These are phyloP conservation scores for Poa annua DNA, from an alignment of 176 grass and related monocot species.

Conservation along the genomic window DNA sequence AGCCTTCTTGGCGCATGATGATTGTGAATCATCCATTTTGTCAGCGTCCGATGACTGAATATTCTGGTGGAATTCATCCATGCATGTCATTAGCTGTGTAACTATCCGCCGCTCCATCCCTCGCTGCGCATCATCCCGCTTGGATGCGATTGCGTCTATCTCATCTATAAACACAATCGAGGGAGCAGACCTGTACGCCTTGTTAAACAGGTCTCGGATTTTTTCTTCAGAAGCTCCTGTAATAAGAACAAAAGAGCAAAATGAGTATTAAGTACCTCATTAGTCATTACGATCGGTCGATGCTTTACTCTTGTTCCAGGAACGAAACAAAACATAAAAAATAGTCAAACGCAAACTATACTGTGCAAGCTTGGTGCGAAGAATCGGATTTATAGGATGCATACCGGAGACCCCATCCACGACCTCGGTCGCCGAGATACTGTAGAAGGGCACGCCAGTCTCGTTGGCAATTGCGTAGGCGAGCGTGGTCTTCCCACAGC, in stretches of 20 bases:
- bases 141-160: slow-evolving; percentile 92
- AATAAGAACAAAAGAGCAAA: slow-evolving; percentile 24
- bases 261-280: background rate
- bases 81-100: slow-evolving; percentile 93
- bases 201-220: slow-evolving; percentile 76
- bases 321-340: background rate
- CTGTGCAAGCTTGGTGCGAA: background rate
- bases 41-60: slow-evolving; percentile 13
- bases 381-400: too few relatives aligned
- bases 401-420: slow-evolving; percentile 83
- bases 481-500: slow-evolving; percentile 88
- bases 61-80: slow-evolving; percentile 84
- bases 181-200: slow-evolving; percentile 81
- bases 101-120: slow-evolving; percentile 91
- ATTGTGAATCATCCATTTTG: slow-evolving; percentile 37
- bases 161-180: slow-evolving; percentile 96
- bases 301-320: background rate
- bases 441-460: slow-evolving; percentile 80
- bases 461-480: slow-evolving; percentile 85
- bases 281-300: too few relatives aligned
- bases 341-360: background rate
- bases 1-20: slow-evolving; percentile 58
- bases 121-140: slow-evolving; percentile 81
- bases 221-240: slow-evolving; percentile 90
- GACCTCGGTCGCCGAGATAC: slow-evolving; percentile 66